Evolutionary conservation across 2,329 filamentous ascomycete genomes (phyloP).

Genomic region (Xylariaceae sp.): DNA sequence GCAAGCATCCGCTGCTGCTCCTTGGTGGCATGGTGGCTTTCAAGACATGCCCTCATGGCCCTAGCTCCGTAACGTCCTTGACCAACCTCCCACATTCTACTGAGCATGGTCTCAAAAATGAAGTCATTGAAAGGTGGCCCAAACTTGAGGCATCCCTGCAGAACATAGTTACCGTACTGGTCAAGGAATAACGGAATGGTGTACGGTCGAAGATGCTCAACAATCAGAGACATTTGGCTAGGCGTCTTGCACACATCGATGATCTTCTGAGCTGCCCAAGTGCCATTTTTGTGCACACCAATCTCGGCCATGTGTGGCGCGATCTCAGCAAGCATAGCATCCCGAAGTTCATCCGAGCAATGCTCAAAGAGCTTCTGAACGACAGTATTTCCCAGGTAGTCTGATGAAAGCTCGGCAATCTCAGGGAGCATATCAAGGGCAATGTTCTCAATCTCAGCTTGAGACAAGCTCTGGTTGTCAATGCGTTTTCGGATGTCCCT

Average conservation of each 20-base stretch:
- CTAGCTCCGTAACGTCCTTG: slow-evolving; percentile 92
- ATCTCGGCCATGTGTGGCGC: slow-evolving; percentile 92
- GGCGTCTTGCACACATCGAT: slow-evolving; percentile 91
- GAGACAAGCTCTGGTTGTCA: slow-evolving; percentile 84
- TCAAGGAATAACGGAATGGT: slow-evolving; percentile 90
- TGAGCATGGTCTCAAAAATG: slow-evolving; percentile 96
- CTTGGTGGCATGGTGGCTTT: slow-evolving; percentile 91
- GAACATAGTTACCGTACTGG: slow-evolving; percentile 97
- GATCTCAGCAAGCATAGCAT: slow-evolving; percentile 85
- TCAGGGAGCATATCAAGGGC: slow-evolving; percentile 93
- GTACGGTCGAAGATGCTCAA: slow-evolving; percentile 78
- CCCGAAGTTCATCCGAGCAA: slow-evolving; percentile 84
- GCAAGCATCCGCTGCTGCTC: slow-evolving; percentile 94
- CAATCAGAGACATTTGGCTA: slow-evolving; percentile 76
- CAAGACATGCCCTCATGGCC: slow-evolving; percentile 93
- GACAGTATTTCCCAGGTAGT: slow-evolving; percentile 98
- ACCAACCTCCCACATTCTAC: slow-evolving; percentile 84
- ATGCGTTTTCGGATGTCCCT: slow-evolving; percentile 96
- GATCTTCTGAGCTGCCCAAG: slow-evolving; percentile 98
- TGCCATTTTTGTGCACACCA: slow-evolving; percentile 97
- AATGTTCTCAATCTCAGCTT: slow-evolving; percentile 85
- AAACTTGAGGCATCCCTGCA: slow-evolving; percentile 94
- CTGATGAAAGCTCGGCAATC: slow-evolving; percentile 88
- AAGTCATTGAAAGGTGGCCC: slow-evolving; percentile 86
- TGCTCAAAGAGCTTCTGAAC: slow-evolving; percentile 98